Evolutionary conservation across 257 asterid genomes (phyloP).

Genomic region (Ajuga chamaepitys): DNA sequence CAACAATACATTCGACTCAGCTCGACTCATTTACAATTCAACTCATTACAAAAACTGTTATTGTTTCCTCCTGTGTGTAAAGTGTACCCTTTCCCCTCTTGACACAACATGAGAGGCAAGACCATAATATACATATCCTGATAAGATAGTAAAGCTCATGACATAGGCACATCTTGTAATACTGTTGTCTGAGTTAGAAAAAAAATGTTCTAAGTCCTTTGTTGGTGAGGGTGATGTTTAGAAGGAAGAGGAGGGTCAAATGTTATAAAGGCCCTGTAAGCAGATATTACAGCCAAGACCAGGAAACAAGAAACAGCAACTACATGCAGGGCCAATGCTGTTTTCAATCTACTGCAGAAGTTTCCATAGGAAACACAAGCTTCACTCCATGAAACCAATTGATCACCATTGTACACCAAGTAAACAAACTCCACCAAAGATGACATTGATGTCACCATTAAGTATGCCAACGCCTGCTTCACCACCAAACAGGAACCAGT

Average conservation of each 20-base stretch:
- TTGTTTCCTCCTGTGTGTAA: too few relatives aligned
- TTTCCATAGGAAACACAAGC: conserved; percentile 72
- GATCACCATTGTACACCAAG: conserved; percentile 71
- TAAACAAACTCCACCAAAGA: conserved; percentile 52
- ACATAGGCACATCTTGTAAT: too few relatives aligned
- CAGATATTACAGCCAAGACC: conserved; percentile 63
- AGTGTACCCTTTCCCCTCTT: too few relatives aligned
- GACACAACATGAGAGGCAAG: too few relatives aligned
- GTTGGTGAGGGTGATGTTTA: conserved; percentile 29
- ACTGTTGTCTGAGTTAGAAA: too few relatives aligned
- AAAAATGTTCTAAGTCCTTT: conserved; percentile 17
- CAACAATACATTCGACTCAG: too few relatives aligned
- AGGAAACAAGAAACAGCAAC: conserved; percentile 61
- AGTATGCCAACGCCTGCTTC: conserved; percentile 66
- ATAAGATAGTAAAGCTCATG: too few relatives aligned
- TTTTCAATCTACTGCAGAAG: conserved; percentile 60
- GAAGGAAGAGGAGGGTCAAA: conserved; percentile 58
- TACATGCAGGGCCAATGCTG: conserved; percentile 47
- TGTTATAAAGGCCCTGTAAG: conserved; percentile 57
- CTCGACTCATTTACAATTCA: too few relatives aligned
- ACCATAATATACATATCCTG: too few relatives aligned
- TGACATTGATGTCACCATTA: conserved; percentile 77
- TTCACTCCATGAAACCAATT: conserved; percentile 71
- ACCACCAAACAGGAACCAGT: too few relatives aligned
- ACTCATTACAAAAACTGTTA: too few relatives aligned